Evolutionary conservation across 2,329 filamentous ascomycete genomes (phyloP).

Genomic region (Botrytis galanthina): DNA sequence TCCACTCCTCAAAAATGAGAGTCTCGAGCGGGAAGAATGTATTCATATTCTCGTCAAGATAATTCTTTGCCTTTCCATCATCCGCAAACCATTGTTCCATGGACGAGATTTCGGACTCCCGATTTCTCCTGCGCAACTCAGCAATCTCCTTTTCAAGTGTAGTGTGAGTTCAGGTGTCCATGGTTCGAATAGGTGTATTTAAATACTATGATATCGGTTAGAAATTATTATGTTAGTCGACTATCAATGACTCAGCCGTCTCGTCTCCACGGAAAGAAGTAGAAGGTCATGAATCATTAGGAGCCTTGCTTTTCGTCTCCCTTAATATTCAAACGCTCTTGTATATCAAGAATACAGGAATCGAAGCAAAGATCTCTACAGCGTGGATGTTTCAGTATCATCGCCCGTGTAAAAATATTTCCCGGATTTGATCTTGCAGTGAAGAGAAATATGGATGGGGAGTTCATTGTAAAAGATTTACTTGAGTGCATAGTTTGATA

Average conservation of each 20-base stretch:
- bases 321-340: not conserved
- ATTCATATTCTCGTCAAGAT: too few relatives aligned
- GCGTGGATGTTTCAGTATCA: not conserved
- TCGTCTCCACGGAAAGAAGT: not conserved
- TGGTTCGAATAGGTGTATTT: not conserved
- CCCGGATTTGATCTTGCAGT: not conserved
- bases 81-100: too few relatives aligned
- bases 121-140: not conserved
- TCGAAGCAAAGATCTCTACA: not conserved
- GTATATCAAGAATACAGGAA: not conserved
- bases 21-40: too few relatives aligned
- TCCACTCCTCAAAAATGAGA: too few relatives aligned
- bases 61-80: too few relatives aligned
- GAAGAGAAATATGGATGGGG: not conserved
- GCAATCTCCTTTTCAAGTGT: not conserved
- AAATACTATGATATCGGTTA: not conserved
- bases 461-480: not conserved
- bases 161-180: not conserved
- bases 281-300: too few relatives aligned
- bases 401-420: fast-evolving
- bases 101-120: not conserved
- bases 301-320: not conserved
- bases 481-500: not conserved
- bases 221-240: not conserved
- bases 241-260: not conserved